Evolutionary conservation across 73 alveolate genomes (phyloP), one percentile per base, ranked within the genome.

Genomic region (Effrenium voratum): DNA sequence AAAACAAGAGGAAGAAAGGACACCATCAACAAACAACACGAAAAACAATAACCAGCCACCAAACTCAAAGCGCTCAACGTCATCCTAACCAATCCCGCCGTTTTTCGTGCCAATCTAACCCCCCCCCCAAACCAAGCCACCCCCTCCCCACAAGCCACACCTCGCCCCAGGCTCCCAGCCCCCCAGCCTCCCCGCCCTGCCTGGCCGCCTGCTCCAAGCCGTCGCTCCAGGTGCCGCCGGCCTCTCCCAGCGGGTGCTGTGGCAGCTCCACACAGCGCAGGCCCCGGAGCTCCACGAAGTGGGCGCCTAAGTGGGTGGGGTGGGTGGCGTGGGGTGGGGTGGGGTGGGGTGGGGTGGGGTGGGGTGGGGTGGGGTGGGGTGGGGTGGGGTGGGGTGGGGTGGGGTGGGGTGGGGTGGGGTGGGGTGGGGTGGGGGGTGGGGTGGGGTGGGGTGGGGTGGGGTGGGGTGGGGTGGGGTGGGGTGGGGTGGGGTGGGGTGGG

Each of bases 151-250:
- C 38, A 76, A 43, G 59, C 85, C 59, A 13, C 15, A 26, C 0
- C 13, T 38, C 59, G 5, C 8, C 19, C 47, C 43, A n/a, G 22
- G 24, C 84, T 36, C 6, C 5, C 0, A 28, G 36, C n/a, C 26
- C n/a, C n/a, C n/a, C n/a, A n/a, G n/a, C n/a, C n/a, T n/a, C n/a
- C n/a, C n/a, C n/a, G n/a, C n/a, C n/a, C 26, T 16, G 30, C 96
- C 97, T 90, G 88, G 88, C 97, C 4, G 16, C 55, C 26, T 12
- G 15, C 50, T 90, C 97, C 97, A 90, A n/a, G n/a, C 68, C 76
- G 36, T 90, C 97, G 88, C 88, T 90, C 97, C 97, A 90, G 34
- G n/a, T 79, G n/a, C n/a, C 97, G 75, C 88, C 97, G 44, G 45
- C 76, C 41, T 32, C 66, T 50, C 97, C 97, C n/a, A 55, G 43